Percentiles rank a stretch among this genome's conserved stretches.
Conservation (phyloP, 306 rosid species). For the Pyrus betulifolia region DNA sequence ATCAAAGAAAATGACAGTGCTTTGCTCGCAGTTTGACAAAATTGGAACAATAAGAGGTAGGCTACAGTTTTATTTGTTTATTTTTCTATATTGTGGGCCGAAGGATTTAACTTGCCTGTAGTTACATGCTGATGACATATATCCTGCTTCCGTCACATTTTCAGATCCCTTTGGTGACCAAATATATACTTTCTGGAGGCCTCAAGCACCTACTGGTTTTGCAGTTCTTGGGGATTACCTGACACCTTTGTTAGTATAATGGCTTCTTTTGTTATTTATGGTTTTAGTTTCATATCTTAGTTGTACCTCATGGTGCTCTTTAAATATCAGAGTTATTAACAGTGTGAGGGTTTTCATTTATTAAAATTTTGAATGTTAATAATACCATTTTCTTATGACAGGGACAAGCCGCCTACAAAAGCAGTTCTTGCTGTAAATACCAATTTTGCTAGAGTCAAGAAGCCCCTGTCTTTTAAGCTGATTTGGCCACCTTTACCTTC, state of each 20-base stretch:
- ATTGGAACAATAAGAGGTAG: conserved; percentile 72
- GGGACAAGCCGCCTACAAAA: conserved; percentile 93
- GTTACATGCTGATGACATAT: conserved; percentile 8
- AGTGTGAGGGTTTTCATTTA: background rate
- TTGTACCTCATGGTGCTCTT: background rate
- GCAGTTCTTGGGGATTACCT: conserved; percentile 88
- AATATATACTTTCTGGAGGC: conserved; percentile 86
- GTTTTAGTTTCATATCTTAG: background rate
- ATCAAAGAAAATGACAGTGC: conserved; percentile 74
- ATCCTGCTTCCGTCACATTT: conserved; percentile 19
- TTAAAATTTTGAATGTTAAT: background rate
- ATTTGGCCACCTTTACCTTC: conserved; percentile 73
- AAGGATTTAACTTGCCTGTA: conserved; percentile 3
- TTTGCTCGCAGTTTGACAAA: conserved; percentile 90
- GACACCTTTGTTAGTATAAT: conserved; percentile 69
- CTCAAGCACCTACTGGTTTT: conserved; percentile 93
- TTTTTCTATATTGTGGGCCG: background rate
- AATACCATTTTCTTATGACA: conserved; percentile 29
- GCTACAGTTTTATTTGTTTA: conserved; percentile 1
- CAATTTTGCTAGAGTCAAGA: conserved; percentile 59
- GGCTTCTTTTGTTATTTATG: conserved; percentile 17
- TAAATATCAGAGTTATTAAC: background rate
- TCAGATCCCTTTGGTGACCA: conserved; percentile 69
- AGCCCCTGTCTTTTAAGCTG: conserved; percentile 66
- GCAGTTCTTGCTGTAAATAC: conserved; percentile 88